Base-by-base conservation (phyloP, 2,329 filamentous ascomycete genomes). In the Dactylellina sp. region DNA sequence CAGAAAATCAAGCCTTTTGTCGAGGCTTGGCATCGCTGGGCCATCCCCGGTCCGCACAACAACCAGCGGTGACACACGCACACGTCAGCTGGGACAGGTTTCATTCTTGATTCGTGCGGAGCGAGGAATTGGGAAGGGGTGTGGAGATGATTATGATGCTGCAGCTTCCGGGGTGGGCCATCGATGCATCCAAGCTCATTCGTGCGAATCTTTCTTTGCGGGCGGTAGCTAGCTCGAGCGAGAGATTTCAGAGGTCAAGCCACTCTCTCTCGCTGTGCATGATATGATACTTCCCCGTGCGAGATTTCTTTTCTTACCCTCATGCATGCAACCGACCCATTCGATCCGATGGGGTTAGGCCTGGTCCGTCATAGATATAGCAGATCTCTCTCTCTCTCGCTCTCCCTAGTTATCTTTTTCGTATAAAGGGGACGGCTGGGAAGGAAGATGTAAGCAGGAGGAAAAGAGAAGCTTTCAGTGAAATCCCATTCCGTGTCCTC, bases 1-100 rank as follows among this genome's bases (percentile, higher is more conserved):
- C 18, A 28, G 25, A 59, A 50, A 60, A 60, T 59, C 52, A 72
- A 72, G 70, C 70, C 56, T 66, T 65, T 74, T 74, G 49, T 65
- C 61, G 61, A 74, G 68, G n/a, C 61, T 74, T 72, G 66, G 66
- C 66, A 37, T 4, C 11, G 3, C 37, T 57, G 7, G 2, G 12
- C n/a, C 18, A 7, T 14, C 35, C 22, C n/a, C 18, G 42, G 16
- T 7, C 18, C n/a, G 9, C 32, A 47, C n/a, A 22, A 6, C 7
- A 25, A 28, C 12, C 16, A 7, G 14, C 32, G 11, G 52, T 52
- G 59, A 50, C 70, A 74, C 55, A 74, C 59, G 68, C 60, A 72
- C 66, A 72, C 68, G 68, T 72, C 68, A 72, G 68, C 68, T 65
- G 68, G 47, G 14, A 24, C 65, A 35, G 39, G 14, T 44, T 55